These are phyloP conservation scores for Triglochin maritima DNA, from an alignment of 106 monocot genomes.

Conservation along the genomic window DNA sequence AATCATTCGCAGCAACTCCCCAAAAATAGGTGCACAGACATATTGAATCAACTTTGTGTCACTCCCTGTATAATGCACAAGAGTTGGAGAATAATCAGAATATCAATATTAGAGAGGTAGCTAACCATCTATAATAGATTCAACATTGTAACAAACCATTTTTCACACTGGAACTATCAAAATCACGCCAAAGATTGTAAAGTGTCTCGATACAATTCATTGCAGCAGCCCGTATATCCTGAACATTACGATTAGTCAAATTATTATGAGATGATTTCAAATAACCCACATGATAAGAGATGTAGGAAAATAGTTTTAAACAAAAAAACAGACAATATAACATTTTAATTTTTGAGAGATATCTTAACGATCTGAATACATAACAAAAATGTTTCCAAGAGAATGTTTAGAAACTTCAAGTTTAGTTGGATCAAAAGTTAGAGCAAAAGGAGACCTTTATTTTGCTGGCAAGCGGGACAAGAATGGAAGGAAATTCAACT, in stretches of 20 bases:
- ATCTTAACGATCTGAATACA: not conserved
- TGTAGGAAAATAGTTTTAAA: not conserved
- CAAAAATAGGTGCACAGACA: conserved; percentile 38
- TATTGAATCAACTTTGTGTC: conserved; percentile 22
- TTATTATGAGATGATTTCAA: too few species aligned
- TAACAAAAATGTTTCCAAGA: too few species aligned
- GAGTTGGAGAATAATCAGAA: too few species aligned
- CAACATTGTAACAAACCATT: conserved; percentile 33
- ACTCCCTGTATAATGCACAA: conserved; percentile 35
- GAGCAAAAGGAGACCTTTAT: conserved; percentile 41
- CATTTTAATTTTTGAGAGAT: not conserved
- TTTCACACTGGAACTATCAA: conserved; percentile 38
- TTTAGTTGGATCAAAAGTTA: too few species aligned
- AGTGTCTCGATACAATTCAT: conserved; percentile 53
- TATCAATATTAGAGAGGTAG: too few species aligned
- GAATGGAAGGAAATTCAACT: conserved; percentile 55
- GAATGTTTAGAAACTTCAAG: too few species aligned
- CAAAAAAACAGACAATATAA: not conserved
- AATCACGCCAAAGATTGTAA: conserved; percentile 33
- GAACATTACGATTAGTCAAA: not conserved
- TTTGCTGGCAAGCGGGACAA: conserved; percentile 59
- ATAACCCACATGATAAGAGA: not conserved
- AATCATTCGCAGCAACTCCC: conserved; percentile 45
- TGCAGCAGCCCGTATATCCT: conserved; percentile 74
- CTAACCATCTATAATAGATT: not conserved